These are phyloP conservation scores for Cetradonia linearis DNA, from an alignment of 495 filamentous ascomycete genomes.

Conservation along the genomic window DNA sequence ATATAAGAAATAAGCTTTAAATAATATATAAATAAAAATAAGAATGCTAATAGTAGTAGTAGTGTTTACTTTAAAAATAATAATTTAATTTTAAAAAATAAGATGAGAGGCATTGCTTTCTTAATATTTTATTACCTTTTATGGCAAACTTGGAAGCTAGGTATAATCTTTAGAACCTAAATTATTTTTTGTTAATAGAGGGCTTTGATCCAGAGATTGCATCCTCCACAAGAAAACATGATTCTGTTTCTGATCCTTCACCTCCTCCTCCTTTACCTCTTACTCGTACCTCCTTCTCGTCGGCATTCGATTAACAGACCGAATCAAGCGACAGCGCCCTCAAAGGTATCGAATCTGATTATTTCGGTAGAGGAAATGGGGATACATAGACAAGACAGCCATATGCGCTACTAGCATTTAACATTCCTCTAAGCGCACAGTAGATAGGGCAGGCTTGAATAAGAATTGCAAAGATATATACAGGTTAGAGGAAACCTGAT, in stretches of 20 bases:
- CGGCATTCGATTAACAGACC: neutral
- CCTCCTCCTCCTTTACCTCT: too few species aligned
- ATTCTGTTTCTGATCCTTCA: slow-evolving; percentile 9
- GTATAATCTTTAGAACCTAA: neutral
- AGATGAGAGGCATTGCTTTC: neutral
- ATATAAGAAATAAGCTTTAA: too few species aligned
- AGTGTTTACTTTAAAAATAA: neutral
- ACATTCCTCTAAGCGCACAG: slow-evolving; percentile 15
- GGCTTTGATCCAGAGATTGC: neutral
- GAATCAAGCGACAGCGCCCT: too few species aligned
- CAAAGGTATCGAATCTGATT: slow-evolving; percentile 12
- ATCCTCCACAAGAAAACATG: slow-evolving; percentile 11
- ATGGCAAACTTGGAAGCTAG: slow-evolving; percentile 5
- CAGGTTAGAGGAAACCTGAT: slow-evolving; percentile 8
- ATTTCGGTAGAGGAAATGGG: slow-evolving; percentile 3
- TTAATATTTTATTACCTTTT: slow-evolving; percentile 1
- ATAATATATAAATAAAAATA: neutral
- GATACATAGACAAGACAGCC: neutral
- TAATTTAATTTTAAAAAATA: neutral
- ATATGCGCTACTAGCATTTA: slow-evolving; percentile 4
- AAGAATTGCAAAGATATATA: slow-evolving; percentile 5
- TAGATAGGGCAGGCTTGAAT: slow-evolving; percentile 15
- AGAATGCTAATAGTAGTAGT: neutral
- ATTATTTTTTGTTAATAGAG: neutral
- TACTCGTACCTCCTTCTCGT: neutral